These are phyloP conservation scores for Wakefieldia striispora DNA, from an alignment of 768 basidiomycete genomes.

Conservation along the genomic window DNA sequence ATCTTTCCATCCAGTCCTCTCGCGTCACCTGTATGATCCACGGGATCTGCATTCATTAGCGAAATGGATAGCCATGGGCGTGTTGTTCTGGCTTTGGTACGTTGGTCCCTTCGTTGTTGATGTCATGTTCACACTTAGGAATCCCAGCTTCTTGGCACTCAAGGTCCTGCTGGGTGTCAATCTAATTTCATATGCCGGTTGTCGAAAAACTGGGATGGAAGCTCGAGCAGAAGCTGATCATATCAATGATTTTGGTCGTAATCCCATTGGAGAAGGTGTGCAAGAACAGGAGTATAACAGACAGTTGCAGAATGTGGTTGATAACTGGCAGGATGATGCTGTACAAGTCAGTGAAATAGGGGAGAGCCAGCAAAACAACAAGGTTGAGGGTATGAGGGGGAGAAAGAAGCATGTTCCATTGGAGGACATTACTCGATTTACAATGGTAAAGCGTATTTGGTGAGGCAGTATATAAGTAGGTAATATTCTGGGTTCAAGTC, in stretches of 20 bases:
- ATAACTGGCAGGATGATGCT: slow-evolving; percentile 68
- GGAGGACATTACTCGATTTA: slow-evolving; percentile 90
- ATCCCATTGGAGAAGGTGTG: slow-evolving; percentile 86
- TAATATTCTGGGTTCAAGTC: too few relatives aligned
- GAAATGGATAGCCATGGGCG: slow-evolving; percentile 64
- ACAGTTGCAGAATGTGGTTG: slow-evolving; percentile 70
- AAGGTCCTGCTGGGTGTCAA: slow-evolving; percentile 93
- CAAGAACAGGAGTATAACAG: slow-evolving; percentile 89
- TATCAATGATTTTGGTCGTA: slow-evolving; percentile 85
- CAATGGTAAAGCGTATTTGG: slow-evolving; percentile 95
- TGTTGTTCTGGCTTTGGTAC: slow-evolving; percentile 85
- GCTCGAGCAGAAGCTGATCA: slow-evolving; percentile 68
- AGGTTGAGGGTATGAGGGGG: slow-evolving; percentile 24
- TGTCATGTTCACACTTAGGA: not conserved
- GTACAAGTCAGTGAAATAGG: slow-evolving; percentile 69
- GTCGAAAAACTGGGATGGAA: slow-evolving; percentile 75
- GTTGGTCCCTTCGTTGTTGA: slow-evolving; percentile 32
- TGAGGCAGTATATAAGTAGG: slow-evolving; percentile 26
- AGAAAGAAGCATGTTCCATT: slow-evolving; percentile 58
- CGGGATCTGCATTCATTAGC: slow-evolving; percentile 45
- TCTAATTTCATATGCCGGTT: slow-evolving; percentile 78
- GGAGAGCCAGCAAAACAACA: slow-evolving; percentile 37
- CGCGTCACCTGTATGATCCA: slow-evolving; percentile 34
- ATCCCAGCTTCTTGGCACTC: slow-evolving; percentile 70
- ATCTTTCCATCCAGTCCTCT: slow-evolving; percentile 60